Percentiles rank a stretch among this genome's conserved stretches.
These are phyloP conservation scores for Senna tora DNA, from an alignment of 306 rosid genomes.

Conservation along the genomic window DNA sequence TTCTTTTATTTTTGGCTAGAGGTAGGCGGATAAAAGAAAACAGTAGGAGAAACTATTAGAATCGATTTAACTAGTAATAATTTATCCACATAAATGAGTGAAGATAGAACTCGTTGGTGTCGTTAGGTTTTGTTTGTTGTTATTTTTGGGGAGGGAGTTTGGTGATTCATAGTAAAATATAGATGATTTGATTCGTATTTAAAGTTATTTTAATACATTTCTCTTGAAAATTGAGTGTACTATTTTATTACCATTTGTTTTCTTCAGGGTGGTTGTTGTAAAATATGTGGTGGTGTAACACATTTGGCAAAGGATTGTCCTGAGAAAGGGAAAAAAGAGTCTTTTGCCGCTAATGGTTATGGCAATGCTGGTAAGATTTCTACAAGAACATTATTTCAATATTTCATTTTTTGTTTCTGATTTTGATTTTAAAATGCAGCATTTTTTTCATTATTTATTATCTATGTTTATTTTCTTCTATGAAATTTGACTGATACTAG, in stretches of 20 bases:
- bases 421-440: conserved; percentile 31
- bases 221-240: conserved; percentile 24
- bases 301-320: conserved; percentile 97
- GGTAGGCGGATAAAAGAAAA: too few relatives aligned
- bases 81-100: too few relatives aligned
- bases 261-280: conserved; percentile 90
- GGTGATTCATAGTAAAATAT: not conserved
- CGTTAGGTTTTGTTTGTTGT: not conserved
- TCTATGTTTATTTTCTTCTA: conserved; percentile 5
- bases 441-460: conserved; percentile 3
- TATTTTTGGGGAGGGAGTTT: not conserved
- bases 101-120: too few relatives aligned
- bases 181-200: too few relatives aligned
- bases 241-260: conserved; percentile 20
- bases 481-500: not conserved
- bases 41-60: too few relatives aligned
- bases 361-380: conserved; percentile 46
- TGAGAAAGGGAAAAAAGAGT: conserved; percentile 53
- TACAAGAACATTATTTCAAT: not conserved
- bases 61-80: too few relatives aligned
- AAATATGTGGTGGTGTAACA: conserved; percentile 88
- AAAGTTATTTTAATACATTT: too few relatives aligned
- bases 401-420: not conserved
- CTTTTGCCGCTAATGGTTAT: conserved; percentile 35
- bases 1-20: too few relatives aligned